Percentiles rank a stretch among this genome's conserved stretches.
Evolutionary conservation across 2,329 filamentous ascomycete genomes (phyloP).

Genomic region (Fusarium caatingaense): DNA sequence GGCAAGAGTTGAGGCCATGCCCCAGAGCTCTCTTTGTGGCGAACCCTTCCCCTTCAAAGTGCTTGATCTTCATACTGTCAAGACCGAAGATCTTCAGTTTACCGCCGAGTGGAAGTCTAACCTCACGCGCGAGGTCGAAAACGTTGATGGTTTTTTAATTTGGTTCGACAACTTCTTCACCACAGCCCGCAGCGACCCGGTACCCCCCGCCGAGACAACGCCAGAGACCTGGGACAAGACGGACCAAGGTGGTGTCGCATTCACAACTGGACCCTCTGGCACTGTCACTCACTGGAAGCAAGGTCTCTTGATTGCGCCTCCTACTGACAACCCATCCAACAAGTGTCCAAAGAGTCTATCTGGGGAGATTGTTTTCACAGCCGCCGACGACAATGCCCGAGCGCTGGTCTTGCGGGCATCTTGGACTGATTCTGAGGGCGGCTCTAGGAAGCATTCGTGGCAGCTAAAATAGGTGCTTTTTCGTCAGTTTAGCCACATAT

Average conservation of each 20-base stretch:
- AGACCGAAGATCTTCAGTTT: constrained; percentile 79
- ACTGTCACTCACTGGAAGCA: constrained; percentile 93
- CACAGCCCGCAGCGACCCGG: constrained; percentile 64
- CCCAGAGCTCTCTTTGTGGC: constrained; percentile 69
- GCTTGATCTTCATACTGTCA: constrained; percentile 80
- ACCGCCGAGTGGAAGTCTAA: constrained; percentile 73
- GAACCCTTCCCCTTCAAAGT: constrained; percentile 74
- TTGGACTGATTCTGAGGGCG: constrained; percentile 65
- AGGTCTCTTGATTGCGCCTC: constrained; percentile 77
- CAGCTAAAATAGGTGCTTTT: constrained; percentile 54
- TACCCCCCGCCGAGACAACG: constrained; percentile 64
- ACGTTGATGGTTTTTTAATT: constrained; percentile 86
- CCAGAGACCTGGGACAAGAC: constrained; percentile 71
- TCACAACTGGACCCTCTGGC: constrained; percentile 85
- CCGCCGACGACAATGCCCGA: constrained; percentile 75
- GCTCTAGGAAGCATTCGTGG: constrained; percentile 62
- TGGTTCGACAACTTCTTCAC: constrained; percentile 98
- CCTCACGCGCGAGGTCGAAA: constrained; percentile 70
- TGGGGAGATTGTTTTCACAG: constrained; percentile 77
- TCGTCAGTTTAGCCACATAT: neutral
- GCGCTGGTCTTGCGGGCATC: constrained; percentile 72
- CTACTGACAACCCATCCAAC: constrained; percentile 60
- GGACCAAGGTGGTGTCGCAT: constrained; percentile 74
- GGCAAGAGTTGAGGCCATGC: constrained; percentile 79
- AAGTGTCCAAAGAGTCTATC: constrained; percentile 66